Evolutionary conservation across 345 rosid genomes (phyloP).

Genomic region (Rhodamnia rubescens): DNA sequence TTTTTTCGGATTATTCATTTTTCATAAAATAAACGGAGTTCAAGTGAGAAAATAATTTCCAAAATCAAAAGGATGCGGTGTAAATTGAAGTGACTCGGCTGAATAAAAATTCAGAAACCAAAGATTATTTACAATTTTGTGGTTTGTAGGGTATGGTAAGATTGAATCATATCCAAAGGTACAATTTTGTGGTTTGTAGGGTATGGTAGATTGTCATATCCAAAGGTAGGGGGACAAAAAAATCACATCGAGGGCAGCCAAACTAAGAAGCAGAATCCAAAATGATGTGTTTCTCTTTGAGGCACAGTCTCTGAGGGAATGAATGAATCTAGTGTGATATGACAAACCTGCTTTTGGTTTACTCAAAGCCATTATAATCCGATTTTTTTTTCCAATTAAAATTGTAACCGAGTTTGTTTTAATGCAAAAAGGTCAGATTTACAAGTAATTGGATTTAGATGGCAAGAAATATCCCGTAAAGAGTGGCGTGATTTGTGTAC

Average conservation of each 20-base stretch:
- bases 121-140: not conserved
- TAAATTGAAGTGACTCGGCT: not conserved
- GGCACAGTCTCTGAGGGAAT: not conserved
- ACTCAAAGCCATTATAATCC: not conserved
- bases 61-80: not conserved
- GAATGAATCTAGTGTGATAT: not conserved
- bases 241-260: not conserved
- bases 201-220: not conserved
- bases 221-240: not conserved
- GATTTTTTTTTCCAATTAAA: not conserved
- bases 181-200: no score
- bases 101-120: not conserved
- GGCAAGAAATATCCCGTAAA: not conserved
- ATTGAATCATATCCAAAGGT: not conserved
- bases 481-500: not conserved
- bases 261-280: not conserved
- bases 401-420: not conserved
- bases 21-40: no score
- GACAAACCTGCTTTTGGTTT: not conserved
- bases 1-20: no score
- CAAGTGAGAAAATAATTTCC: not conserved
- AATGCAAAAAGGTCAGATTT: not conserved
- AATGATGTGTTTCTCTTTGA: not conserved
- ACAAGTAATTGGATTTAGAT: not conserved
- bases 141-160: not conserved